phyloP scores from a whole-genome alignment of 140 eudicot genomes.

The Ambrosia hybrid region DNA sequence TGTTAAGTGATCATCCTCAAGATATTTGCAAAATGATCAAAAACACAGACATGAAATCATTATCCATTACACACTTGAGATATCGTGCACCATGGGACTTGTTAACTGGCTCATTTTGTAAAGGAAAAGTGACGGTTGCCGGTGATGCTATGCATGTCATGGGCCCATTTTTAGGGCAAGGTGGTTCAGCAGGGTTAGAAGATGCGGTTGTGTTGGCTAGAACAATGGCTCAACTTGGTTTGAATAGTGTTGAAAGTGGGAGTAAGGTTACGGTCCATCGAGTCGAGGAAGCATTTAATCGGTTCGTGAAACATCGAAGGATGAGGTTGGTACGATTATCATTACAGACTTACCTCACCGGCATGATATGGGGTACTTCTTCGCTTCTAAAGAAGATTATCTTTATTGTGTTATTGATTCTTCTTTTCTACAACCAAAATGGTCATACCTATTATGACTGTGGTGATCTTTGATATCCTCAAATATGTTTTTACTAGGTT shows the following conservation, averaged over 20 bases:
- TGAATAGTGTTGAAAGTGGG: conserved; percentile 6
- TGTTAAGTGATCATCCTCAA: conserved; percentile 31
- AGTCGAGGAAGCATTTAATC: conserved; percentile 39
- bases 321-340: conserved; percentile 50
- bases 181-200: conserved; percentile 65
- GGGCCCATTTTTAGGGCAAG: conserved; percentile 77
- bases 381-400: conserved; percentile 28
- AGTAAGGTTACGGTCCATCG: background rate
- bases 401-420: conserved; percentile 23
- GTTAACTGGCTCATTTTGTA: conserved; percentile 45
- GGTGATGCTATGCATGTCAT: conserved; percentile 82
- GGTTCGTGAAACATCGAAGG: conserved; percentile 42
- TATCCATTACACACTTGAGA: conserved; percentile 47
- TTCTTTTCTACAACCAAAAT: conserved; percentile 25
- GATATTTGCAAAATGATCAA: conserved; percentile 43
- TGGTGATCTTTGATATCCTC: conserved; percentile 40
- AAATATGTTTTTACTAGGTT: background rate
- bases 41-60: conserved; percentile 28
- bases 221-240: conserved; percentile 34
- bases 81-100: conserved; percentile 73
- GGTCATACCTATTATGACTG: conserved; percentile 50
- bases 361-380: conserved; percentile 33
- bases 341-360: conserved; percentile 47
- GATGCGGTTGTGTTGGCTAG: conserved; percentile 66
- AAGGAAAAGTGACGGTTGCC: conserved; percentile 52